Conservation (phyloP, 257 asterid genomes). For the Fraxinus anomala region DNA sequence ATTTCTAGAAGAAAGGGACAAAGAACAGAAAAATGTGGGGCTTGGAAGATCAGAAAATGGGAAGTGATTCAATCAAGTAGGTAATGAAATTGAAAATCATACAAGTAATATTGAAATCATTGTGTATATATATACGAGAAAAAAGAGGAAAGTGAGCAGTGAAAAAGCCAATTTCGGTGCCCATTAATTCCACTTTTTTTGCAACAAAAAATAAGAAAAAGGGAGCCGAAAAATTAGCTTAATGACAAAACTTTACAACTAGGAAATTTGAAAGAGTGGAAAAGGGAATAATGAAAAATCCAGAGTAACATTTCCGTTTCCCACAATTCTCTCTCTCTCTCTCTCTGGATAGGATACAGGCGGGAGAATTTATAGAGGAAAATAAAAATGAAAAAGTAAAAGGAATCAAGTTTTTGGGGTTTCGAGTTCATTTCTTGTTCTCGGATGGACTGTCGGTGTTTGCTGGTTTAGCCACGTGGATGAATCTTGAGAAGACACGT, state of each 20-base stretch:
- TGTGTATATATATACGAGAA: background rate
- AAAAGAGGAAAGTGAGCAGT: background rate
- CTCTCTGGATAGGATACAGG: too few relatives aligned
- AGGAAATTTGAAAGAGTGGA: background rate
- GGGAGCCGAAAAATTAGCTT: background rate
- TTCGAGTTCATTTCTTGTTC: too few relatives aligned
- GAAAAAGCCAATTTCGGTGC: slow-evolving; percentile 2
- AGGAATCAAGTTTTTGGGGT: too few relatives aligned
- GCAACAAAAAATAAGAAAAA: background rate
- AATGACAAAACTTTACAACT: background rate
- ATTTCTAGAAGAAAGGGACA: background rate
- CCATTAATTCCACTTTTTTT: background rate
- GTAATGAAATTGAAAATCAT: slow-evolving; percentile 23
- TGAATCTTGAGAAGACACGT: too few relatives aligned
- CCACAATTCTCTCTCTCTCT: too few relatives aligned
- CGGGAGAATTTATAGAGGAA: too few relatives aligned
- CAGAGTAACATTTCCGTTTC: background rate
- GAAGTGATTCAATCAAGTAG: slow-evolving; percentile 32
- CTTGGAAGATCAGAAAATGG: slow-evolving; percentile 24
- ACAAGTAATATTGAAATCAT: slow-evolving; percentile 21
- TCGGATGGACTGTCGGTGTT: too few relatives aligned
- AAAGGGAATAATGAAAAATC: background rate
- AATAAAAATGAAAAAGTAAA: too few relatives aligned
- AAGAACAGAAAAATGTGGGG: slow-evolving; percentile 21
- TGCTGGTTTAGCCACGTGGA: too few relatives aligned